Conservation (phyloP, 352 stramenopile genomes). For the Phytophthora palmivora region DNA sequence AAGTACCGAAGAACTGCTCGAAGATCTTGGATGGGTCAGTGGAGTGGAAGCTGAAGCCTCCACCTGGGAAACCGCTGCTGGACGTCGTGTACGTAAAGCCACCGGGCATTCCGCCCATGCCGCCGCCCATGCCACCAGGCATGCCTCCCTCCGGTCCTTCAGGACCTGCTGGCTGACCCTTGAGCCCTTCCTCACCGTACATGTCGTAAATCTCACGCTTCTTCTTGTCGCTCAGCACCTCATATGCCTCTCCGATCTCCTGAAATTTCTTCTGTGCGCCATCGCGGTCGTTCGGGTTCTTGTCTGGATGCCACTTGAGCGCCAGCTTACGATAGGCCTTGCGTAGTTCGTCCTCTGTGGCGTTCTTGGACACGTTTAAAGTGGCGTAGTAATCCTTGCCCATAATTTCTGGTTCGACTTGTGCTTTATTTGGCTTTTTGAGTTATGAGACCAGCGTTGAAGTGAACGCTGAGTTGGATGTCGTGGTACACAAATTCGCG, state of each 20-base stretch:
- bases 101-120: constrained; percentile 72
- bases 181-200: constrained; percentile 92
- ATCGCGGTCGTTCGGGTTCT: constrained; percentile 91
- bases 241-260: constrained; percentile 93
- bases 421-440: constrained; percentile 21
- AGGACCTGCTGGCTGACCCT: constrained; percentile 50
- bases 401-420: constrained; percentile 51
- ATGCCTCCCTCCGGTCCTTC: constrained; percentile 39
- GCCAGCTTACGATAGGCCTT: constrained; percentile 91
- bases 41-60: constrained; percentile 78
- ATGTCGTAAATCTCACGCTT: constrained; percentile 94
- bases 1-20: constrained; percentile 91
- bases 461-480: constrained; percentile 14
- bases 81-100: constrained; percentile 51
- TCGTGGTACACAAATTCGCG: constrained; percentile 21
- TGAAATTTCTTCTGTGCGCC: constrained; percentile 92
- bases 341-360: constrained; percentile 81
- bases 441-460: constrained; percentile 28
- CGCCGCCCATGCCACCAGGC: constrained; percentile 52
- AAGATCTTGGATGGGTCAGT: constrained; percentile 90
- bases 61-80: constrained; percentile 67
- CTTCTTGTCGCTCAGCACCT: constrained; percentile 94
- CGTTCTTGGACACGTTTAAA: constrained; percentile 69
- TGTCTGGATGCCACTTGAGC: constrained; percentile 94
- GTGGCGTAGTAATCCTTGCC: constrained; percentile 89